Percentiles rank a stretch among this genome's conserved stretches.
Conservation (phyloP, 345 rosid genomes). For the Corymbia maculata region DNA sequence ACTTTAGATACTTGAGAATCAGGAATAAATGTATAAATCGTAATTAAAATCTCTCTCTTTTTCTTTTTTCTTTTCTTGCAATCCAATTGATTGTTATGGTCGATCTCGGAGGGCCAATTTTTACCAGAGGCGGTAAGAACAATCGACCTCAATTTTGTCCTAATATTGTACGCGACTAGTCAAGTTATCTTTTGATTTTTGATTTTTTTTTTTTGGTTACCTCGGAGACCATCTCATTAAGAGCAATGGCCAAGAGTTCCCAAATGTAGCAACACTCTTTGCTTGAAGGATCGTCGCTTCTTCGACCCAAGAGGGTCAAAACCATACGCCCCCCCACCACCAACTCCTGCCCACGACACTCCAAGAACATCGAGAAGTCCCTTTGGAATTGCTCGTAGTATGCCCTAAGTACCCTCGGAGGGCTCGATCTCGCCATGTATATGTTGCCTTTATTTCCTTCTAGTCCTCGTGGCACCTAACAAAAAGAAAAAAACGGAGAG, state of each 20-base stretch:
- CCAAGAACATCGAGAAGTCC: slow-evolving; percentile 31
- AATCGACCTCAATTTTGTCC: not conserved
- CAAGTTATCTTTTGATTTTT: not conserved
- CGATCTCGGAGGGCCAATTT: not conserved
- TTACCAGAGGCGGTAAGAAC: not conserved
- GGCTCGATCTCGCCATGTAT: slow-evolving; percentile 37
- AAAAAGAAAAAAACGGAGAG: not conserved
- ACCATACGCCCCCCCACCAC: slow-evolving; percentile 42
- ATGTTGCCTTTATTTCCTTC: slow-evolving; percentile 38
- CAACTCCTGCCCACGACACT: slow-evolving; percentile 36
- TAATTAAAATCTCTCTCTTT: not conserved
- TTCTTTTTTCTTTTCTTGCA: not conserved
- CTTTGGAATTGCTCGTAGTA: slow-evolving; percentile 36
- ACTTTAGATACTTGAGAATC: not conserved
- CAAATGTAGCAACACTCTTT: slow-evolving; percentile 38
- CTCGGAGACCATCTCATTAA: slow-evolving; percentile 37
- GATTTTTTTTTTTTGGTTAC: slow-evolving; percentile 4
- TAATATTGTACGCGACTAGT: not conserved
- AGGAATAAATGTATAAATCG: not conserved
- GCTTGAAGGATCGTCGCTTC: slow-evolving; percentile 31
- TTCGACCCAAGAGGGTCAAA: slow-evolving; percentile 32
- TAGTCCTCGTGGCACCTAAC: slow-evolving; percentile 41
- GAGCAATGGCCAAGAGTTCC: slow-evolving; percentile 45
- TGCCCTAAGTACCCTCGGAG: slow-evolving; percentile 19
- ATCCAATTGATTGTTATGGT: not conserved